phyloP scores from a whole-genome alignment of 352 stramenopile genomes.

The Aphanomyces invadans region DNA sequence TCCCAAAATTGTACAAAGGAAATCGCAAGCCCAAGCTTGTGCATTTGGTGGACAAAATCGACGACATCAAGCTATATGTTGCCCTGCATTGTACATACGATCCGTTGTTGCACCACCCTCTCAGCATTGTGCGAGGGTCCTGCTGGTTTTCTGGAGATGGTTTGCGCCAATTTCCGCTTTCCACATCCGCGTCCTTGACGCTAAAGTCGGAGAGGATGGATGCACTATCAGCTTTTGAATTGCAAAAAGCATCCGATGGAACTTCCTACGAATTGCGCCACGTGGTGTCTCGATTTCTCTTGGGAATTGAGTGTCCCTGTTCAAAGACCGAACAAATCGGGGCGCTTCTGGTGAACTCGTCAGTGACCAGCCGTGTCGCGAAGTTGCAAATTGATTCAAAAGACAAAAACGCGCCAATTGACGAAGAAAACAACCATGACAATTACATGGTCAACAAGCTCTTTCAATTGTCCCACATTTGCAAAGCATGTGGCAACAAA shows the following conservation, averaged over 20 bases:
- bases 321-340: constrained; percentile 5
- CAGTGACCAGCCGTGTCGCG: background rate
- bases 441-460: background rate
- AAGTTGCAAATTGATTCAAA: background rate
- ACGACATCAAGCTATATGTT: background rate
- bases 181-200: background rate
- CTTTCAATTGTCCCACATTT: background rate
- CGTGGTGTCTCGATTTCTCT: constrained; percentile 4
- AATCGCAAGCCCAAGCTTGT: background rate
- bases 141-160: background rate
- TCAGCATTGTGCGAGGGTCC: background rate
- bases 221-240: background rate
- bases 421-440: background rate
- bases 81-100: background rate
- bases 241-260: constrained; percentile 1
- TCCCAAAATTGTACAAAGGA: background rate
- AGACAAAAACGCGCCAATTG: background rate
- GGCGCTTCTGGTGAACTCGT: background rate
- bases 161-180: background rate
- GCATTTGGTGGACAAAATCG: background rate
- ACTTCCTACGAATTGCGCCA: constrained; percentile 10
- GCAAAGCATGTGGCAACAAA: background rate
- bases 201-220: background rate
- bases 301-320: constrained; percentile 18
- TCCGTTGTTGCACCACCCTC: background rate